Evolutionary conservation across 805 yeast genomes (phyloP), one percentile per base, ranked within the genome.

Genomic region (Candida methanosorbosa): DNA sequence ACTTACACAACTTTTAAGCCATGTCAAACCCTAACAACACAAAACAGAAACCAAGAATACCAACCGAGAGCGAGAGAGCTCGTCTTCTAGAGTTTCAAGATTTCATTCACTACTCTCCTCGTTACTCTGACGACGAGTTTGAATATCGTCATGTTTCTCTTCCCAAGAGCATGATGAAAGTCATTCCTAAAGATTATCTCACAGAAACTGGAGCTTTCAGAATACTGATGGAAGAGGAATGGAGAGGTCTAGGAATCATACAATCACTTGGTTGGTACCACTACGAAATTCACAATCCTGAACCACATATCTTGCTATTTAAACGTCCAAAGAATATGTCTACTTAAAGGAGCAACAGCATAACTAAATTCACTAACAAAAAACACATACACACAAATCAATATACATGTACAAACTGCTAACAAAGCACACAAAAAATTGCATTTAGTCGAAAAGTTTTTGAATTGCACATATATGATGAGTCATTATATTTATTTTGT

Each of bases 191-290:
- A 30, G 96, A 86, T 53, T 86, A 86, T 52, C 86, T 86, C 66
- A 81, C 82, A 51, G 88, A 83, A 39, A 81, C 92, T 1, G 94
- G 95, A 13, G 85, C 95, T 0, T 64, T 86, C 41, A 73, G 94
- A 42, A 84, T 86, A 31, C 62, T 86, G 27, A 59, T 81, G 39
- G 96, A 86, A 57, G 95, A 86, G 45, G 96, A 86, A 59, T 86
- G 96, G 96, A 68, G 96, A 56, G 95, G 95, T 0, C 63, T 86
- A 29, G 96, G 96, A 3, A 82, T 86, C 49, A 86, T 95, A 9
- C 96, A 86, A 56, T 80, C 92, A 18, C 64, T 86, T 40, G 95
- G 95, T 2, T 86, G 95, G 95, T 85, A 68, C 37, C 95, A 86
- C 56, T 86, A 85, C 50, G 95, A 86, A 54, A 83, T 92, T 27